A percentile compares a stretch with the other conserved stretches of the same genome.
These are phyloP conservation scores for Hypoxylon sp. DNA, from an alignment of 2,329 filamentous ascomycete genomes.

Conservation along the genomic window DNA sequence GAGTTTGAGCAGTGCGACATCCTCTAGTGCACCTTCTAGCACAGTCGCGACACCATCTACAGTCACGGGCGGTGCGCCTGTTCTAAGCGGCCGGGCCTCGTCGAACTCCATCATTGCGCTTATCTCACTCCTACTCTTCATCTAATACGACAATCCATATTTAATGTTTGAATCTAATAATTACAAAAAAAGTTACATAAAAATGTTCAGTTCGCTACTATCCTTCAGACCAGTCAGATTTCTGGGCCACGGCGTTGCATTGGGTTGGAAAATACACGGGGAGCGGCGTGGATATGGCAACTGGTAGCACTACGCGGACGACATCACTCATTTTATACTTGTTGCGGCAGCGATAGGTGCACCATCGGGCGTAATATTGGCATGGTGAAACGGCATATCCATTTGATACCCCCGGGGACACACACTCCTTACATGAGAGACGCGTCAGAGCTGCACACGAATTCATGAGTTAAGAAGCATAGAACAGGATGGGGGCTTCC, in stretches of 20 bases:
- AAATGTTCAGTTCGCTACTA: conserved; percentile 35
- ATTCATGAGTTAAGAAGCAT: conserved; percentile 16
- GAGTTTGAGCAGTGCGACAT: conserved; percentile 29
- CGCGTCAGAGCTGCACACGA: conserved; percentile 9
- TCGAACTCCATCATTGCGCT: conserved; percentile 41
- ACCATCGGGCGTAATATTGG: conserved; percentile 13
- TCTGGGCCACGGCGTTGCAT: conserved; percentile 13
- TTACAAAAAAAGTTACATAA: conserved; percentile 13
- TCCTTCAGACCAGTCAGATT: conserved; percentile 36
- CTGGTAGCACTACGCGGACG: conserved; percentile 8
- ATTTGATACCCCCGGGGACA: conserved; percentile 33
- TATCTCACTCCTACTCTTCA: conserved; percentile 45
- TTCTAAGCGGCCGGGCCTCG: conserved; percentile 17
- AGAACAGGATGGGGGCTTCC: conserved; percentile 19
- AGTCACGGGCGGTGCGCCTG: conserved; percentile 37
- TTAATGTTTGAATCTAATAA: conserved; percentile 39
- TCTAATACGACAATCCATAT: conserved; percentile 39
- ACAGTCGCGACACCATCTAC: conserved; percentile 1
- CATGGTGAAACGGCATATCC: conserved; percentile 17
- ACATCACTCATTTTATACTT: conserved; percentile 23
- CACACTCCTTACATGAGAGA: conserved; percentile 34
- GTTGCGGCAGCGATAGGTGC: conserved; percentile 14
- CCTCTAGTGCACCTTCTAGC: conserved; percentile 11
- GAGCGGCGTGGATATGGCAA: conserved; percentile 10
- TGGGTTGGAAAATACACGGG: conserved; percentile 14